Base-by-base conservation (phyloP, 176 grass and related monocot species). In the Stipa capillata region DNA sequence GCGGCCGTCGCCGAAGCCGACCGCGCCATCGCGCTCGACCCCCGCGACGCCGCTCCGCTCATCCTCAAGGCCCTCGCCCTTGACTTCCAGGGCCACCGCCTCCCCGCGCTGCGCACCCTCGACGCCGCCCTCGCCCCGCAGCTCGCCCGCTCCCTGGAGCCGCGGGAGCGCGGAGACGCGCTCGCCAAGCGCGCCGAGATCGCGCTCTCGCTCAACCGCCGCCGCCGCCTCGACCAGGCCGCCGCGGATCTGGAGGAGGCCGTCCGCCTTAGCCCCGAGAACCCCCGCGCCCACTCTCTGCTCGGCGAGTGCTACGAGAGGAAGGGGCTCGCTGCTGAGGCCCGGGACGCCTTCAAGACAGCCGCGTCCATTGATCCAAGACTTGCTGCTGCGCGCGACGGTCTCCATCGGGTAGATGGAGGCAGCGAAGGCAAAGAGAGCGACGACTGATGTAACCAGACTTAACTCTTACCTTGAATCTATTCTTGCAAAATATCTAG, bases 51-150 rank as follows among this genome's bases (percentile, higher is more conserved):
- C 0, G 92, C 92, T 2, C 87, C 83, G 50, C 83, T 92, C 77
- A 90, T 98, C 85, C 95, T 98, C 73, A 94, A 89, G 75, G 95
- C 89, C 21, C 87, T 98, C 33, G 88, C 92, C 32, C 85, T 98
- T 52, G 89, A 98, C 58, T 80, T 92, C 87, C 92, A 84, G 36
- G 92, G 95, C 51, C 87, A 81, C 76, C 95, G 68, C 76, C 72
- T 83, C 24, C 79, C 90, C 4, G 90, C 92, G 2, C 82, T 92
- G 50, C 90, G 88, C 49, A 71, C 85, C 44, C 87, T 97, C 67
- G 90, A 97, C 72, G 57, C 81, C 3, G 95, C 95, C 65, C 92
- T 98, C 14, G 42, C 85, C 2, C 77, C 85, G 29, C 85, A 74
- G 8, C 82, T 93, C 12, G 62, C 68, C 8, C 77, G 61, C 4